Evolutionary conservation across 2,329 filamentous ascomycete species (phyloP).

Genomic region (Aspergillus felis): DNA sequence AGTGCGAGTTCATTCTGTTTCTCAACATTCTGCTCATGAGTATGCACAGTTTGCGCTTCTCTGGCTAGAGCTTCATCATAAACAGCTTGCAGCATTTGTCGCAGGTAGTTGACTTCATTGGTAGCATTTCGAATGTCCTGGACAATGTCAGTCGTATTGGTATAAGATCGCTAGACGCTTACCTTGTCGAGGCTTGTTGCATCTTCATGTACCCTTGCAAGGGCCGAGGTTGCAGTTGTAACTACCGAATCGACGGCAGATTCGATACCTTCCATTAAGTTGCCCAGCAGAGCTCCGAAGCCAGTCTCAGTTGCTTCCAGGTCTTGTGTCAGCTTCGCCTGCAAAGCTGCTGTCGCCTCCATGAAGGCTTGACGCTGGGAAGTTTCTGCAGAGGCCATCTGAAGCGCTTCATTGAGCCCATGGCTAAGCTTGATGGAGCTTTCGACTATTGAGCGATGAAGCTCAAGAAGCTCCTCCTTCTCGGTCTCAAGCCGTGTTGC

Average conservation of each 20-base stretch:
- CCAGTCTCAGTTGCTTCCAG: slow-evolving; percentile 27
- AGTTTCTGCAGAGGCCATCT: slow-evolving; percentile 26
- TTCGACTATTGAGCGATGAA: slow-evolving; percentile 37
- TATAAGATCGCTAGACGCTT: not conserved
- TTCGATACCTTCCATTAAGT: slow-evolving; percentile 24
- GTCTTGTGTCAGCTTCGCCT: slow-evolving; percentile 26
- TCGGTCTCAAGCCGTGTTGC: slow-evolving; percentile 57
- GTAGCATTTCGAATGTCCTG: slow-evolving; percentile 32
- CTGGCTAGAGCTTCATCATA: slow-evolving; percentile 26
- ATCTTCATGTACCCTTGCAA: slow-evolving; percentile 17
- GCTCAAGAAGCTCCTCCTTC: slow-evolving; percentile 43
- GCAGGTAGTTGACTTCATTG: slow-evolving; percentile 20
- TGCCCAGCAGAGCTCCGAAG: slow-evolving; percentile 21
- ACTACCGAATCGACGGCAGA: slow-evolving; percentile 18
- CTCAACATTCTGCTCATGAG: slow-evolving; percentile 25
- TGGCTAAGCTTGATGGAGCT: slow-evolving; percentile 33
- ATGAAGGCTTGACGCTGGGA: slow-evolving; percentile 32
- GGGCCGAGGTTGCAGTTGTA: slow-evolving; percentile 14
- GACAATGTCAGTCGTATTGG: slow-evolving; percentile 1
- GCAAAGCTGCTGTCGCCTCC: slow-evolving; percentile 27
- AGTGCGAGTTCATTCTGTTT: slow-evolving; percentile 26
- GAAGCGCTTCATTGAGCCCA: slow-evolving; percentile 33
- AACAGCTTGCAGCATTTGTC: slow-evolving; percentile 20
- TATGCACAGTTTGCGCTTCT: slow-evolving; percentile 22
- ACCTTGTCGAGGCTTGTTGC: slow-evolving; percentile 22